These are phyloP conservation scores for Corylus americana DNA, from an alignment of 306 rosid species.

Conservation along the genomic window DNA sequence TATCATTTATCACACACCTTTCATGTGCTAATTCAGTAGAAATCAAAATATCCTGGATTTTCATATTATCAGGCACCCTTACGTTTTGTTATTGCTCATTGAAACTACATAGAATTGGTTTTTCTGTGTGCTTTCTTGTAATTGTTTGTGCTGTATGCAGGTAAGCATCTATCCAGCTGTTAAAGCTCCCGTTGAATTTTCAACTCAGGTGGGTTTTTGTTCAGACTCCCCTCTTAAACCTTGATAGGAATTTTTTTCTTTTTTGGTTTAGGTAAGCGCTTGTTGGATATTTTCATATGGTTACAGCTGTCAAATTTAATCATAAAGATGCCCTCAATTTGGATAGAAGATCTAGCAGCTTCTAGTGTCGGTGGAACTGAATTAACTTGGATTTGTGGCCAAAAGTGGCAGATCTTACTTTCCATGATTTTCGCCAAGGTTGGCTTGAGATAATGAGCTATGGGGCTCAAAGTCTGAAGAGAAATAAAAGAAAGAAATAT, in stretches of 20 bases:
- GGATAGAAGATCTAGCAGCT: background rate
- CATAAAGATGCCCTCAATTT: background rate
- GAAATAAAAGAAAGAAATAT: background rate
- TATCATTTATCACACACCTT: too few relatives aligned
- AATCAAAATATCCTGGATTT: too few relatives aligned
- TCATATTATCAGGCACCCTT: background rate
- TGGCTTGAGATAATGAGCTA: background rate
- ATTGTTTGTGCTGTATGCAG: conserved; percentile 43
- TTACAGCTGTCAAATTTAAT: background rate
- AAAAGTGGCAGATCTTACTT: background rate
- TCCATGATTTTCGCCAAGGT: background rate
- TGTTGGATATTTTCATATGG: background rate
- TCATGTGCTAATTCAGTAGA: too few relatives aligned
- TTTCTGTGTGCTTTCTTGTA: conserved; percentile 25
- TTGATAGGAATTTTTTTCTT: background rate
- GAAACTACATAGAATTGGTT: conserved; percentile 12
- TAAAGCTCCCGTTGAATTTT: conserved; percentile 85
- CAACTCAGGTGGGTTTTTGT: conserved; percentile 63
- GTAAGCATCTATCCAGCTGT: conserved; percentile 90
- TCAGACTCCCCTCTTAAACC: background rate
- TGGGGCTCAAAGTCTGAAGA: background rate
- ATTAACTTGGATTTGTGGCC: background rate
- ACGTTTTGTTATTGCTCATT: background rate
- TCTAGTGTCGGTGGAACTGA: background rate
- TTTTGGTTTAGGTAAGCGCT: background rate